These are phyloP conservation scores for Davidsoniella virescens DNA, from an alignment of 2,329 filamentous ascomycete species.

Conservation along the genomic window DNA sequence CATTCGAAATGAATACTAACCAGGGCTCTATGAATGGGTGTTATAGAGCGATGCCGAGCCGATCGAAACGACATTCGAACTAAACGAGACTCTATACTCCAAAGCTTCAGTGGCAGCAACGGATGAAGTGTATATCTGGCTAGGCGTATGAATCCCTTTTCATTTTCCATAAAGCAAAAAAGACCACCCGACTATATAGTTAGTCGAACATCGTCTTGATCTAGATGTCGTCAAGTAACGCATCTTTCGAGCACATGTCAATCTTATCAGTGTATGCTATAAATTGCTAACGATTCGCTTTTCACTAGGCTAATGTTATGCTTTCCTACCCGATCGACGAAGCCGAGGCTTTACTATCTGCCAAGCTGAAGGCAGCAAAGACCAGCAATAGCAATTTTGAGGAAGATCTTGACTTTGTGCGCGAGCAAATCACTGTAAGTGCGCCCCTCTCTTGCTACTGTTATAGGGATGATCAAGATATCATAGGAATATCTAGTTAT, in stretches of 20 bases:
- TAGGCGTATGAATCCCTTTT: constrained; percentile 46
- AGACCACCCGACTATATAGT: not conserved
- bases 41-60: constrained; percentile 42
- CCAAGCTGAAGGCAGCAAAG: constrained; percentile 66
- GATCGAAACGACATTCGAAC: constrained; percentile 83
- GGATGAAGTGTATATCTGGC: constrained; percentile 90
- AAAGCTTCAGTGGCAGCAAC: constrained; percentile 69
- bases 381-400: constrained; percentile 74
- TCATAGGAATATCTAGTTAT: not conserved
- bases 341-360: constrained; percentile 60
- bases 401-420: constrained; percentile 86
- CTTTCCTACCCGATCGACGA: constrained; percentile 82
- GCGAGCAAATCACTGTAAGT: constrained; percentile 87
- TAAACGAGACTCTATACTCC: constrained; percentile 90
- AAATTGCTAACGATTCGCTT: not conserved
- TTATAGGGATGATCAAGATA: too few species aligned
- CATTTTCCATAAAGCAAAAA: not conserved
- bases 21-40: not conserved
- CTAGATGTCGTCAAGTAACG: too few species aligned
- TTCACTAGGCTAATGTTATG: constrained; percentile 81
- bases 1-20: not conserved
- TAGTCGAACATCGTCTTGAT: too few species aligned
- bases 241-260: too few species aligned
- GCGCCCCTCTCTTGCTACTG: too few species aligned
- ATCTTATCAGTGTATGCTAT: not conserved